Percentiles rank a stretch among this genome's conserved stretches.
These are phyloP conservation scores for Albizia julibrissin DNA, from an alignment of 306 rosid species.

Conservation along the genomic window DNA sequence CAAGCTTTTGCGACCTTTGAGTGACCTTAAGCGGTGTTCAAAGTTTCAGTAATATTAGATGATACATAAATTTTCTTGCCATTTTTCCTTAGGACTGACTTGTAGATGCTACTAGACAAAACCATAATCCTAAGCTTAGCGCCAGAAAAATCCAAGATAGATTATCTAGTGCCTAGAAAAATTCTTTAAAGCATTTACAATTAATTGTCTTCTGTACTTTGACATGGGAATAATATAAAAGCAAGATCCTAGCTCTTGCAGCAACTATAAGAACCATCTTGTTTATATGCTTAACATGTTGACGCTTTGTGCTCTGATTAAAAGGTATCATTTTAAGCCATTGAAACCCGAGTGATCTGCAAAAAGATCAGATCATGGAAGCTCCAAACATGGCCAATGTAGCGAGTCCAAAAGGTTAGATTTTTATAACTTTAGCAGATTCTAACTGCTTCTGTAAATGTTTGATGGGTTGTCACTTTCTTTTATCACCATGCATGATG, in stretches of 20 bases:
- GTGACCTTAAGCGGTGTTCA: background rate
- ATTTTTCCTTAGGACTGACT: background rate
- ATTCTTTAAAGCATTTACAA: background rate
- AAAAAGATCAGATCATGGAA: background rate
- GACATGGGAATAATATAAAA: background rate
- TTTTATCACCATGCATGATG: background rate
- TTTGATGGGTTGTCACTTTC: background rate
- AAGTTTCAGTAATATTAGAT: background rate
- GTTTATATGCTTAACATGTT: background rate
- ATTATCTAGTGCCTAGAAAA: background rate
- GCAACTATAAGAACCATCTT: background rate
- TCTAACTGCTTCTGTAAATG: background rate
- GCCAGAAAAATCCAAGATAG: background rate
- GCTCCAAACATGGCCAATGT: constrained; percentile 28
- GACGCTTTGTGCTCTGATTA: background rate
- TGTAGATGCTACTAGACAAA: background rate
- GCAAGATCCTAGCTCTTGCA: background rate
- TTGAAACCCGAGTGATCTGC: background rate
- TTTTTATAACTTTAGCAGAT: background rate
- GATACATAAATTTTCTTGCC: background rate
- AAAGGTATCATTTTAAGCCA: background rate
- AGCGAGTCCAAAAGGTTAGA: constrained; percentile 11
- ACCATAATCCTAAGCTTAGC: background rate
- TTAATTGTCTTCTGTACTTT: background rate
- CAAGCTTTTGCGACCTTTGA: background rate